These are phyloP conservation scores for Phallus indusiatus DNA, from an alignment of 768 basidiomycete genomes.

Conservation along the genomic window DNA sequence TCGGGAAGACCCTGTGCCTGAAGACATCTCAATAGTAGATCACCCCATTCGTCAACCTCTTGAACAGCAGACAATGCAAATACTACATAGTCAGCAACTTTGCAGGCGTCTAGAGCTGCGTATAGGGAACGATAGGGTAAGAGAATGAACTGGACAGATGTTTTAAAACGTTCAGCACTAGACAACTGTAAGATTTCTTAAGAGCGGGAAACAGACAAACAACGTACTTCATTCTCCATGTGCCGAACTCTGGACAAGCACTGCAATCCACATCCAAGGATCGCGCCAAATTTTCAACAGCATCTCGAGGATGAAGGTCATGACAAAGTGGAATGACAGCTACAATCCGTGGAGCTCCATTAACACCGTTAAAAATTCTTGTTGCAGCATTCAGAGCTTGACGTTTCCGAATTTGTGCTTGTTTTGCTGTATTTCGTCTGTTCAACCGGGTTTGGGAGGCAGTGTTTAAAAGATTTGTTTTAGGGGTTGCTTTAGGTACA, in stretches of 20 bases:
- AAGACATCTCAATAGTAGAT: conserved; percentile 75
- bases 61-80: conserved; percentile 70
- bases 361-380: conserved; percentile 69
- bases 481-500: conserved; percentile 44
- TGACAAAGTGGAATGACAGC: conserved; percentile 76
- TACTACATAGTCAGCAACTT: conserved; percentile 85
- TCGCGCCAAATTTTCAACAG: conserved; percentile 48
- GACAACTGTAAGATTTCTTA: neutral
- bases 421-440: conserved; percentile 78
- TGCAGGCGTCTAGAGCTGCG: conserved; percentile 72
- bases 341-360: conserved; percentile 77
- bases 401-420: conserved; percentile 66
- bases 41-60: conserved; percentile 82
- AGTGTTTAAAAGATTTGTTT: conserved; percentile 38
- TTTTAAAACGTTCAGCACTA: conserved; percentile 86
- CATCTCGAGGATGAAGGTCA: conserved; percentile 45
- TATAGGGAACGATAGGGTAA: conserved; percentile 66
- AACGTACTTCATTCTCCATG: conserved; percentile 62
- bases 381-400: conserved; percentile 57
- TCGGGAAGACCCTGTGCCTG: conserved; percentile 89
- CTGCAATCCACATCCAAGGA: conserved; percentile 40
- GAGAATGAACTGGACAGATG: conserved; percentile 79
- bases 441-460: conserved; percentile 67
- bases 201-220: neutral
- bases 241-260: conserved; percentile 39